phyloP scores from a whole-genome alignment of 2,329 filamentous ascomycete genomes.

The Trichoderma hamatum region DNA sequence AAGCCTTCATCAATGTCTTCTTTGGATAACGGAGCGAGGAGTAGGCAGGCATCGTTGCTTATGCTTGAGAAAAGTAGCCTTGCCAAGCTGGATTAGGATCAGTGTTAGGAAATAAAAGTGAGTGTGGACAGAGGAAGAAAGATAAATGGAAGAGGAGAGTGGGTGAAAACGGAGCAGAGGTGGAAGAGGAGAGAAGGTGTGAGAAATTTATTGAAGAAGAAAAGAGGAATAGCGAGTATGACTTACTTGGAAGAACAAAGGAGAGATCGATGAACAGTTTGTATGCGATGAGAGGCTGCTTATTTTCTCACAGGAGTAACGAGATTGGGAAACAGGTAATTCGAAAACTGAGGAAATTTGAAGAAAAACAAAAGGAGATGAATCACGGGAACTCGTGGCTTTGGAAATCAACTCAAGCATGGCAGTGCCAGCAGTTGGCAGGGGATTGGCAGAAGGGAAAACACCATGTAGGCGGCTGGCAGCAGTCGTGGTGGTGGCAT shows the following conservation, averaged over 20 bases:
- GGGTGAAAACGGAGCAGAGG: not conserved
- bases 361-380: not conserved
- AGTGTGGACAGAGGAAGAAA: not conserved
- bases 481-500: not conserved
- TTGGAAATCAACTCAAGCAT: not conserved
- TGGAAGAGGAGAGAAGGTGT: not conserved
- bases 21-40: constrained; percentile 13
- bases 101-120: not conserved
- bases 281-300: not conserved
- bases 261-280: not conserved
- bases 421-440: constrained; percentile 10
- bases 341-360: not conserved
- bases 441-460: not conserved
- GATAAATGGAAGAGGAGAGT: not conserved
- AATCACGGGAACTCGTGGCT: not conserved
- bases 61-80: not conserved
- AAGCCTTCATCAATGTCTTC: constrained; percentile 21
- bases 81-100: not conserved
- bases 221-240: not conserved
- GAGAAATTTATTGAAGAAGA: not conserved
- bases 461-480: not conserved
- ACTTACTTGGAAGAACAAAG: not conserved
- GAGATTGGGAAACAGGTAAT: not conserved
- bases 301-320: not conserved
- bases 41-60: constrained; percentile 13